Base-by-base conservation (phyloP, 2,329 filamentous ascomycete species). In the Penicillium rolfsii region DNA sequence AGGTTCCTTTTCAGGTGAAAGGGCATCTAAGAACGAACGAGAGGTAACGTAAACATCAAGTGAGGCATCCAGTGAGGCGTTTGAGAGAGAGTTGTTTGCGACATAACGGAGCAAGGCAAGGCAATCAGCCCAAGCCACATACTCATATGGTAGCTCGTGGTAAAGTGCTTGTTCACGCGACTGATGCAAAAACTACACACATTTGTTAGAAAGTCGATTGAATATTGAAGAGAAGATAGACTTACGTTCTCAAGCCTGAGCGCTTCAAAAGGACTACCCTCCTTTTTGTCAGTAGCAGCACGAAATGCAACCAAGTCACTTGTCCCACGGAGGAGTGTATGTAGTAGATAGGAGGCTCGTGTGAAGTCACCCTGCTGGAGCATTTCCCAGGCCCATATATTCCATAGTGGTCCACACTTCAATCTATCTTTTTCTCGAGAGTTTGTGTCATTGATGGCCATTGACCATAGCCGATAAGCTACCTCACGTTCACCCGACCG, bases 61-160 rank as follows among this genome's bases (percentile, higher is more conserved):
- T 1, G 80, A 73, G 4, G 69, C 62, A 6, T 71, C 64, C 0
- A 82, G 64, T 38, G 64, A 36, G 35, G 35, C 35, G 4, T 14
- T 36, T 36, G 35, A 36, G 35, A 36, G 35, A 14, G 35, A 16
- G 35, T 14, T 4, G 4, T 36, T 36, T 36, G 83, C 82, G 9
- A 95, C 76, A 69, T 96, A 97, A 5, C 83, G 79, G 3, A 93
- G 77, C 3, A 96, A 76, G 0, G 86, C 83, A 11, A 89, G 76
- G 43, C 87, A 84, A 63, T 92, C 87, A 0, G 85, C 84, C 67
- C 84, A 84, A 0, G 84, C 72, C 2, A 81, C 74, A 2, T 88
- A 87, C 16, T 81, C 75, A 0, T 81, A 72, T 0, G 77, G 48
- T 4, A 84, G 76, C 1, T 81, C 79, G 1, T 80, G 74, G 0